Base-by-base conservation (phyloP, 345 rosid genomes). In the Arabidopsis arenosa region DNA sequence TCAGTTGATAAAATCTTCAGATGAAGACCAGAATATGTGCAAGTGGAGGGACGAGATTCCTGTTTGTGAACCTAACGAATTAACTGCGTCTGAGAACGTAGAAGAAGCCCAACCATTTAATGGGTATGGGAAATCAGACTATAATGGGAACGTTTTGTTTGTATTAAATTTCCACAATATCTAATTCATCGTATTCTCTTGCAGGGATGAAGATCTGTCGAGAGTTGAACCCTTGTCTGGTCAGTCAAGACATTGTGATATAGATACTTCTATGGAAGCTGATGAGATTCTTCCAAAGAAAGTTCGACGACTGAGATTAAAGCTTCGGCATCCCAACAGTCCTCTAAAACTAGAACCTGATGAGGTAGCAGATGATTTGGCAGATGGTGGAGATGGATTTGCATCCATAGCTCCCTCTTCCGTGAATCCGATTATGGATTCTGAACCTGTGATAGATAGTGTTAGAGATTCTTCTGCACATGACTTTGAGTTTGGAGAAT, bases 231-330 rank as follows among this genome's bases (percentile, higher is more conserved):
- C 79, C 40, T 51, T 63, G 54, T 78, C 60, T 41, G 39, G 37
- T 71, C 66, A 76, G 53, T 64, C 45, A 47, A 75, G 74, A 72
- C 63, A 57, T 68, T 48, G 67, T 75, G 77, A 70, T 55, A 7
- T 75, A 70, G 83, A 69, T 70, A 71, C 59, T 53, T 72, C 75
- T 75, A 55, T 55, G 74, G 86, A 79, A 73, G 32, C 75, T 75
- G 84, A 83, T 18, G 85, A 67, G 70, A 72, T 77, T 39, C 66
- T 84, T 73, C 85, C 84, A 47, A 81, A 62, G 51, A 90, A 83
- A 77, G 54, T 79, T 65, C 81, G 83, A 63, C 86, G 79, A 58
- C 75, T 93, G 71, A 90, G 78, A 82, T 79, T 91, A 73, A 90
- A 83, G 80, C 69, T 73, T 60, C 57, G 78, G 63, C 82, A 72